Base-by-base conservation (phyloP, 495 filamentous ascomycete genomes). In the Astrocystis sublimbata region DNA sequence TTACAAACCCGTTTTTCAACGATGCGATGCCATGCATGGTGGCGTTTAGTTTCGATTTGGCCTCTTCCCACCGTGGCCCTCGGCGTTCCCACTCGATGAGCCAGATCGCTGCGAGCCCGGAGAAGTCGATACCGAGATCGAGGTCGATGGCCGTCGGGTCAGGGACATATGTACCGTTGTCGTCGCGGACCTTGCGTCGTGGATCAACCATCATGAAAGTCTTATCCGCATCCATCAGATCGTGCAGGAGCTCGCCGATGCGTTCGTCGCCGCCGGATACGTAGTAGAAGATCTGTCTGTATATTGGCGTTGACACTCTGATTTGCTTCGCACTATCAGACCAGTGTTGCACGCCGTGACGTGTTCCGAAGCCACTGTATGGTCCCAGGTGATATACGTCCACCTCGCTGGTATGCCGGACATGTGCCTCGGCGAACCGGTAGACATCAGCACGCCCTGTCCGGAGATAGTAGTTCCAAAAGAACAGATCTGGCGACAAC, bases 331-430 rank as follows among this genome's bases (percentile, higher is more conserved):
- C 72, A 60, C 77, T 80, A 50, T 83, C 79, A 21, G 73, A 68
- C 61, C 72, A 83, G 55, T 83, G 81, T 58, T 82, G 79, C 10
- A 83, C 76, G 8, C 79, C 79, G 43, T 83, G 81, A n/a, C 81
- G 69, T 1, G 79, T 81, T 9, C 81, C 81, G 17, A 83, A 74
- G 0, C 79, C 81, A 58, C 77, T 79, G 66, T 73, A 80, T 1
- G 66, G 63, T 0, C 81, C 81, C 12, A 75, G 54, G 53, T 83
- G 81, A 49, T 83, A 83, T 2, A 79, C 75, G 52, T 82, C 81
- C 0, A 83, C 81, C 46, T 83, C 81, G 5, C 76, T 74, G 1
- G 77, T 81, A 45, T 83, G 81, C 12, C 78, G 71, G 2, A 77
- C 79, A 40, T 81, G 67, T 0, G 77, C 75, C 57, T 83, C 81